Base-by-base conservation (phyloP, 202 grass and related monocot species). In the Saccharum hybrid region DNA sequence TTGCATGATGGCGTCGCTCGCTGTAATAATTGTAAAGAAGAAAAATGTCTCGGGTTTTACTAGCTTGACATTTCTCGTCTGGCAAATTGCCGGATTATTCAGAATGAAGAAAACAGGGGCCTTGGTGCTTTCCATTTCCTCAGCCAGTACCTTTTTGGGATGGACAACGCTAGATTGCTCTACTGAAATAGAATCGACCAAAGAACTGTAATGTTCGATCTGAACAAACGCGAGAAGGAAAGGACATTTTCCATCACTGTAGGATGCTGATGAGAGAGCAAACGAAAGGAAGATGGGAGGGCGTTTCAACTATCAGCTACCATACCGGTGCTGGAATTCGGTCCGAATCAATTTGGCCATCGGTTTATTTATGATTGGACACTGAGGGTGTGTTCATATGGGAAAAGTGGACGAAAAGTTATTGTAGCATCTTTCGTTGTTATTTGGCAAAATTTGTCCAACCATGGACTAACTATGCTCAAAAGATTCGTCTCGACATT, bases 11-110 rank as follows among this genome's bases (percentile, higher is more conserved):
- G 37, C 88, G 52, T 80, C 7, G 75, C 70, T 72, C 65, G 45
- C 21, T 75, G 80, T 84, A 87, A 87, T 90, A 84, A 88, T 66
- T 90, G 89, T 90, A 81, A 79, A 87, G 77, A 77, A 76, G 74
- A 54, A 82, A 65, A 90, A 70, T 66, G 45, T 66, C 61, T 86
- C 13, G 64, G 11, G 60, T 67, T 85, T 82, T 82, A 86, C 46
- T 77, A 61, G 70, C 68, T 71, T 84, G 64, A 66, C 76, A 76
- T 70, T 62, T 63, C 45, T 66, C 37, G 56, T 51, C 21, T 81
- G 77, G 85, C 89, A 68, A 84, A 88, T 88, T 88, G 89, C 77
- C 77, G 71, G 31, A 11, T 21, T 51, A 75, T 62, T 87, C n/a
- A 52, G 48, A 66, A 65, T 46, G 70, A 72, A 68, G 49, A 19